Conservation (phyloP, 768 basidiomycete genomes). For the Daedaleopsis nitida region DNA sequence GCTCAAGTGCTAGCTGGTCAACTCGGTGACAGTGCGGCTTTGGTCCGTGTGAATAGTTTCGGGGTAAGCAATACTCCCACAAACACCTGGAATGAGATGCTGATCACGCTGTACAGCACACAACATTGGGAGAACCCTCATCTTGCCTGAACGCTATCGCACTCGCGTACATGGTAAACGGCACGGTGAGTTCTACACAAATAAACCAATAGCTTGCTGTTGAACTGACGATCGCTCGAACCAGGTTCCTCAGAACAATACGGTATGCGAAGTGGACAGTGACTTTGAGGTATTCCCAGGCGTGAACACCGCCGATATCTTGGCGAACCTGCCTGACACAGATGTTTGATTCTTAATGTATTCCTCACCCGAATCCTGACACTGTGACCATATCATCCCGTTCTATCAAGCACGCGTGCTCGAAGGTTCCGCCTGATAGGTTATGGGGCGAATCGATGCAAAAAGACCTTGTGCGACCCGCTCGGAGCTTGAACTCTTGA, state of each 20-base stretch:
- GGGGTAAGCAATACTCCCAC: neutral
- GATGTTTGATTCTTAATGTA: neutral
- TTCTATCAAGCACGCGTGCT: no score
- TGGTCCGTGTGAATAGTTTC: neutral
- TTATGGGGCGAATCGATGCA: no score
- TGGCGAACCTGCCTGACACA: neutral
- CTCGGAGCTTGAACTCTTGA: no score
- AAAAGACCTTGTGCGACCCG: no score
- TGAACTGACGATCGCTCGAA: no score
- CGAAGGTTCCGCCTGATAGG: no score
- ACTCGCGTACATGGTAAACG: neutral
- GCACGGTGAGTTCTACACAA: neutral
- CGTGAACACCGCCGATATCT: conserved; percentile 4
- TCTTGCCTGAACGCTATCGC: neutral
- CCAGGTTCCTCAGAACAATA: conserved; percentile 6
- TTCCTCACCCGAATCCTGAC: neutral
- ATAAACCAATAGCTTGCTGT: no score
- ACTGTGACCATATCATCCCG: no score
- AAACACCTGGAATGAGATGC: neutral
- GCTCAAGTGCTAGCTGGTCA: neutral
- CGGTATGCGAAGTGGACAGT: conserved; percentile 2
- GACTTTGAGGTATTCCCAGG: conserved; percentile 11
- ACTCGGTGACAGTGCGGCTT: neutral
- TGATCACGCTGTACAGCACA: neutral
- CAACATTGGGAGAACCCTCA: neutral